phyloP scores from a whole-genome alignment of 352 stramenopile species.

The Achlya hypogyna region DNA sequence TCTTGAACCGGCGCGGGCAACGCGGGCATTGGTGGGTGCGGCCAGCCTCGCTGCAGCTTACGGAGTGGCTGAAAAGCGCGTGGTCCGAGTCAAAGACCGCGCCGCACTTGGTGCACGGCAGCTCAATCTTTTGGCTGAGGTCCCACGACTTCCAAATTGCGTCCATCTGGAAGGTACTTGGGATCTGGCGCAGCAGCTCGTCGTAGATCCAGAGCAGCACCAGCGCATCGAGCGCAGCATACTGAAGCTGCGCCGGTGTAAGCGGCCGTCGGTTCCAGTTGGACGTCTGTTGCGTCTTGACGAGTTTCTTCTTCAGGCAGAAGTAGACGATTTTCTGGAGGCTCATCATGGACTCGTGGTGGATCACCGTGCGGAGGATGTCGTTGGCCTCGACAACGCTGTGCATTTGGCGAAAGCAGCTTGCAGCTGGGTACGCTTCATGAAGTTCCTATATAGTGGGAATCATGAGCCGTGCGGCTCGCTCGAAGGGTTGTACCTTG shows the following conservation, averaged over 20 bases:
- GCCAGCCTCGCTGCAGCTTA: neutral
- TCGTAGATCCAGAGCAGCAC: slow-evolving; percentile 51
- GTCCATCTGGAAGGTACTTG: neutral
- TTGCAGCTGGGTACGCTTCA: slow-evolving; percentile 46
- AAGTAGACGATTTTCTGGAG: slow-evolving; percentile 69
- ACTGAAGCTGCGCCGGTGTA: slow-evolving; percentile 50
- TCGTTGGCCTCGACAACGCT: slow-evolving; percentile 74
- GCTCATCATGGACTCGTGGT: slow-evolving; percentile 49
- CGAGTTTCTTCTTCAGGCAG: slow-evolving; percentile 55
- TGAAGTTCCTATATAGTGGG: slow-evolving; percentile 31
- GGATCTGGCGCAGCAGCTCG: neutral
- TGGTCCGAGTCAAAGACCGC: neutral
- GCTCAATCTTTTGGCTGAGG: neutral
- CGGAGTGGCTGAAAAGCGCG: neutral
- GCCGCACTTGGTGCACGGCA: neutral
- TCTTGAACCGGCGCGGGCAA: neutral
- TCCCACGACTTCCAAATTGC: neutral
- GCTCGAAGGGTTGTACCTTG: slow-evolving; percentile 22
- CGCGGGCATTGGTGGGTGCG: neutral
- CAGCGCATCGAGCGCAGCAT: slow-evolving; percentile 59
- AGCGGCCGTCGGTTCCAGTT: slow-evolving; percentile 70
- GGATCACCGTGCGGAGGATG: slow-evolving; percentile 43
- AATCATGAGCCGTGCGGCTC: neutral
- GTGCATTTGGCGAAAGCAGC: slow-evolving; percentile 62
- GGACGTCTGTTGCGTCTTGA: slow-evolving; percentile 72